These are phyloP conservation scores for Hortiboletus flavorubellus DNA, from an alignment of 768 basidiomycete species.

Conservation along the genomic window DNA sequence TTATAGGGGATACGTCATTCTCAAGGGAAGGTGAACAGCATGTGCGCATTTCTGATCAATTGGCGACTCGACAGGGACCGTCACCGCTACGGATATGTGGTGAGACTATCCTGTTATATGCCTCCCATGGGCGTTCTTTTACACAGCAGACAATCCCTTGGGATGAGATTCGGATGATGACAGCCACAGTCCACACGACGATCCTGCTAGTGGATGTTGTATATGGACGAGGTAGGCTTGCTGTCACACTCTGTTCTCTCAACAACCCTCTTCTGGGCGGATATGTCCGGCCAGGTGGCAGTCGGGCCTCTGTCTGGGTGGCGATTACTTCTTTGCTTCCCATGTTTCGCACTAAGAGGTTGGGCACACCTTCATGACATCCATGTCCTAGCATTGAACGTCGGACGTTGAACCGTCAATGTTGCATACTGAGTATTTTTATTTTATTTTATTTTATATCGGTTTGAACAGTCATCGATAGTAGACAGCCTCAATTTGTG, in stretches of 20 bases:
- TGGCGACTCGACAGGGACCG: not conserved
- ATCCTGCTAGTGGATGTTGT: not conserved
- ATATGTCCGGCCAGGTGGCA: not conserved
- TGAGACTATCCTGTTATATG: not conserved
- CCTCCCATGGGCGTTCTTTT: not conserved
- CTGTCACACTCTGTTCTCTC: no score
- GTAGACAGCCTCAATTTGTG: no score
- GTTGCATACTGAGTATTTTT: no score
- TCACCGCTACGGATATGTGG: not conserved
- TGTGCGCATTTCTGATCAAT: not conserved
- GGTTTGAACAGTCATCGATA: no score
- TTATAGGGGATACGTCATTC: not conserved
- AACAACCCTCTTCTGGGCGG: not conserved
- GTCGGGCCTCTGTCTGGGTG: not conserved
- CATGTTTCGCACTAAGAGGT: not conserved
- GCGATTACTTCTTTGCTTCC: not conserved
- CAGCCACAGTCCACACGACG: not conserved
- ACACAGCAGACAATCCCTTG: not conserved
- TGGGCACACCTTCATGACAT: not conserved
- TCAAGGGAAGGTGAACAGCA: not conserved
- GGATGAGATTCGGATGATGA: not conserved
- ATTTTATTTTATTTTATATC: no score
- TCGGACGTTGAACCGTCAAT: not conserved
- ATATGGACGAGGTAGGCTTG: not conserved
- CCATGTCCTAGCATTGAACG: not conserved